Evolutionary conservation across 768 basidiomycete species (phyloP).

Genomic region (Kondoa malvinella): DNA sequence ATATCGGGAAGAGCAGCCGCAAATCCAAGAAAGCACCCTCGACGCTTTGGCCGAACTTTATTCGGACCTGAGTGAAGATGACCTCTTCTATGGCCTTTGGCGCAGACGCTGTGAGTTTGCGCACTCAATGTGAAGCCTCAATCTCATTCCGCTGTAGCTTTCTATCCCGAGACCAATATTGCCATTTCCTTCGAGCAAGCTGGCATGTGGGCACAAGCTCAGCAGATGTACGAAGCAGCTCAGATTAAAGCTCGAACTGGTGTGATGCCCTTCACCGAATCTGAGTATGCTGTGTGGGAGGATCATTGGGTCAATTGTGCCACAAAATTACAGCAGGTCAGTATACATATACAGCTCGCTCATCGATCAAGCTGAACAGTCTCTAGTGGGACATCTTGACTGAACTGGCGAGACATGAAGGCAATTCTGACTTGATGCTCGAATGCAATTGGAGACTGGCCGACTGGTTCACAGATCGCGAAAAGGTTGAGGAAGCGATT

Average conservation of each 20-base stretch:
- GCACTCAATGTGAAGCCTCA: background rate
- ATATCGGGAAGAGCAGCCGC: slow-evolving; percentile 35
- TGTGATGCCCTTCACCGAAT: slow-evolving; percentile 71
- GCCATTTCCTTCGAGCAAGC: slow-evolving; percentile 83
- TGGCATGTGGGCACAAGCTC: slow-evolving; percentile 90
- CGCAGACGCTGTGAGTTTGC: slow-evolving; percentile 43
- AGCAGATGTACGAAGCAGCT: slow-evolving; percentile 70
- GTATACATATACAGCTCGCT: background rate
- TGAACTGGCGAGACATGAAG: slow-evolving; percentile 73
- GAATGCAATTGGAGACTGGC: slow-evolving; percentile 87
- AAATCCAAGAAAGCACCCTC: slow-evolving; percentile 58
- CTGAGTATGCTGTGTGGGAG: slow-evolving; percentile 95
- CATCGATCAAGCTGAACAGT: background rate
- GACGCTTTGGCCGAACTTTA: slow-evolving; percentile 90
- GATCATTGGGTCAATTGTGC: slow-evolving; percentile 95
- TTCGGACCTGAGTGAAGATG: slow-evolving; percentile 87
- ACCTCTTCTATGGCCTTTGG: slow-evolving; percentile 94
- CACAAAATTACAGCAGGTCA: slow-evolving; percentile 66
- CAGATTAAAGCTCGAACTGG: slow-evolving; percentile 70
- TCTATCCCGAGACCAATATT: slow-evolving; percentile 76
- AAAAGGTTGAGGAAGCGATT: slow-evolving; percentile 60
- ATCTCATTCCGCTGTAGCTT: slow-evolving; percentile 32
- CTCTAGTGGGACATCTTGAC: slow-evolving; percentile 75
- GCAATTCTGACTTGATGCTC: slow-evolving; percentile 75
- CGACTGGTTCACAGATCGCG: slow-evolving; percentile 61